Evolutionary conservation across 352 stramenopile species (phyloP), one percentile per base, ranked within the genome.

Genomic region (Globisporangium parvum): DNA sequence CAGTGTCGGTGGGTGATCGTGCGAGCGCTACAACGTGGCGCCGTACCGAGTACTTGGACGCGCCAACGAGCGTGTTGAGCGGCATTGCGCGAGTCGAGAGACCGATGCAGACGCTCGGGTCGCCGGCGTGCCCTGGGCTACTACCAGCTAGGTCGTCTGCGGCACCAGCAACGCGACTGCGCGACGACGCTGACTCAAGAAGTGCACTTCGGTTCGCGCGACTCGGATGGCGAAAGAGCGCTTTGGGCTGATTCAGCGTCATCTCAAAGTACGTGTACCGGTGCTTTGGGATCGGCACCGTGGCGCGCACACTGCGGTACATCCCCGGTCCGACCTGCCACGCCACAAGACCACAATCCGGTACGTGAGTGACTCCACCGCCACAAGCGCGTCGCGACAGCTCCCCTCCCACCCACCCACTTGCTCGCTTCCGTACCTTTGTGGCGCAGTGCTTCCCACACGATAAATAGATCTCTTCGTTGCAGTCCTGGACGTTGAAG

Each of bases 221-320:
- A 10, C 63, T 66, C 17, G 53, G 24, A 45, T 54, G 63, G 62
- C 65, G 73, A 2, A 51, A 44, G 1, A 63, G 63, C 1, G 80
- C 72, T 51, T 67, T 59, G n/a, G 57, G 53, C 62, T 87, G 67
- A 31, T 77, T 74, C 14, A 92, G 45, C 4, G 72, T 75, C 80
- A 95, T 93, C 65, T 95, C 85, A 56, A 93, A 95, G 66, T 95
- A 95, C 55, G 91, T 78, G 46, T 80, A 80, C n/a, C 78, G 76
- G 59, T 86, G 77, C 20, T 70, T 71, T 15, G 75, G 69, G 24
- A 95, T 66, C 8, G 80, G 63, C 15, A 89, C 76, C 10, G 67
- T 85, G 31, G 63, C 71, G 1, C 85, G 80, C 12, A 93, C 85
- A 49, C 80, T 93, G 23, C 85, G 77, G 55, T 95, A 88, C 79